Base-by-base conservation (phyloP, 768 basidiomycete species). In the Leccinum ochraceum region DNA sequence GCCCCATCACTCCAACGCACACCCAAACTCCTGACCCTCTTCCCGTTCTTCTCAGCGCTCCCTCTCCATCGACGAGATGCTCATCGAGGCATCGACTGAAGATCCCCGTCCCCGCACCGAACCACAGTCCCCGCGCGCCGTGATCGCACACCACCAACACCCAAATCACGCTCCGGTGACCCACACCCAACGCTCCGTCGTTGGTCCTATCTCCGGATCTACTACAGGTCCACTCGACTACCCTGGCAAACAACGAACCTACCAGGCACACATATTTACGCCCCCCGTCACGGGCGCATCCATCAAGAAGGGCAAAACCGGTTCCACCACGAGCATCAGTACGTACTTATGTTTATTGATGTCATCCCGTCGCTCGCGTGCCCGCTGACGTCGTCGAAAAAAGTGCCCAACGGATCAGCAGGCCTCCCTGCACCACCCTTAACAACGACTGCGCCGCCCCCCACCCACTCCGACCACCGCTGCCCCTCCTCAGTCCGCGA, bases 221-320 rank as follows among this genome's bases (percentile, higher is more conserved):
- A 65, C 69, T 0, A 58, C 67, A 1, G 76, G 72, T 4, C 74
- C 75, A 0, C 67, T 75, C 13, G 67, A 74, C 8, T 3, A 1
- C 1, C 26, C 75, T 1, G 71, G 76, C 28, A 74, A 80, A 57
- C 69, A 77, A 9, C 70, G 79, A 42, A 78, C 76, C 24, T 85
- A 85, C 60, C 85, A 86, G 62, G 87, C 85, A 0, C 88, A 89
- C 68, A 83, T 88, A 13, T 90, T 90, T 67, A 86, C 88, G 7
- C 86, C 88, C 3, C 84, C 86, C 4, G 86, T 89, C 7, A 90
- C 85, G 0, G 89, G 89, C 58, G 87, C 89, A 3, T 87, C 88
- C 2, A 80, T 80, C 17, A 89, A 89, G 76, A 88, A 88, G 76
- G 72, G 73, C 37, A 87, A 89, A 71, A 81, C 66, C 32, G 30